Evolutionary conservation across 805 yeast species (phyloP).

Genomic region (Zygoascus flipseniorum): DNA sequence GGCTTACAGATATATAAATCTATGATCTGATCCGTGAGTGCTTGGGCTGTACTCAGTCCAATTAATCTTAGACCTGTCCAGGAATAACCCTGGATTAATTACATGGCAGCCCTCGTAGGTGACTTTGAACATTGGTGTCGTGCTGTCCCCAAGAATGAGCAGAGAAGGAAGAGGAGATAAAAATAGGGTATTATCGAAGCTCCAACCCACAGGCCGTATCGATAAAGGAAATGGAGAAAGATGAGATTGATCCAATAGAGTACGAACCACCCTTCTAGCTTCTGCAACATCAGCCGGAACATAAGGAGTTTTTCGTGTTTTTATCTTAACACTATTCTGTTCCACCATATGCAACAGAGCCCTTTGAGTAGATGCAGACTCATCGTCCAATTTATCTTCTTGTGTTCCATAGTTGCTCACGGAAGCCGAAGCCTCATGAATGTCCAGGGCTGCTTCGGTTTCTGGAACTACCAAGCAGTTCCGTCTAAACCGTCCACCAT

Average conservation of each 20-base stretch:
- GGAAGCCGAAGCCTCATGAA: slow-evolving; percentile 13
- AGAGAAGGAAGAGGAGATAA: slow-evolving; percentile 70
- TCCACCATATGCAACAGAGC: slow-evolving; percentile 14
- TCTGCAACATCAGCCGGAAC: slow-evolving; percentile 24
- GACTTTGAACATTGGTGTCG: slow-evolving; percentile 63
- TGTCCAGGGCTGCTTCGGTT: slow-evolving; percentile 16
- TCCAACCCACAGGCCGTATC: slow-evolving; percentile 59
- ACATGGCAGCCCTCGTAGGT: slow-evolving; percentile 78
- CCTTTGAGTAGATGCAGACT: slow-evolving; percentile 10
- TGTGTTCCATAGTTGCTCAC: slow-evolving; percentile 12
- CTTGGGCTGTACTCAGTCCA: slow-evolving; percentile 71
- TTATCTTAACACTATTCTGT: slow-evolving; percentile 5
- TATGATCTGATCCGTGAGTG: slow-evolving; percentile 36
- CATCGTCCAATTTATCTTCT: slow-evolving; percentile 19
- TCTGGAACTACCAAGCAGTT: slow-evolving; percentile 51
- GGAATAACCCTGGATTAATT: slow-evolving; percentile 58
- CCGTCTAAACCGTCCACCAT: slow-evolving; percentile 61
- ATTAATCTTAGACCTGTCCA: slow-evolving; percentile 38
- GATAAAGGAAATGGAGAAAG: slow-evolving; percentile 67
- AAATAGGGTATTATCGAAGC: slow-evolving; percentile 58
- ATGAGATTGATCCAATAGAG: slow-evolving; percentile 80
- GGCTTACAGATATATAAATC: slow-evolving; percentile 15
- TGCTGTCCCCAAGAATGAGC: slow-evolving; percentile 57
- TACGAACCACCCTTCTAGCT: slow-evolving; percentile 53
- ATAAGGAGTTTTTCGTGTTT: slow-evolving; percentile 8